phyloP scores from a whole-genome alignment of 495 filamentous ascomycete genomes.

The Talaromyces nanjingensis region DNA sequence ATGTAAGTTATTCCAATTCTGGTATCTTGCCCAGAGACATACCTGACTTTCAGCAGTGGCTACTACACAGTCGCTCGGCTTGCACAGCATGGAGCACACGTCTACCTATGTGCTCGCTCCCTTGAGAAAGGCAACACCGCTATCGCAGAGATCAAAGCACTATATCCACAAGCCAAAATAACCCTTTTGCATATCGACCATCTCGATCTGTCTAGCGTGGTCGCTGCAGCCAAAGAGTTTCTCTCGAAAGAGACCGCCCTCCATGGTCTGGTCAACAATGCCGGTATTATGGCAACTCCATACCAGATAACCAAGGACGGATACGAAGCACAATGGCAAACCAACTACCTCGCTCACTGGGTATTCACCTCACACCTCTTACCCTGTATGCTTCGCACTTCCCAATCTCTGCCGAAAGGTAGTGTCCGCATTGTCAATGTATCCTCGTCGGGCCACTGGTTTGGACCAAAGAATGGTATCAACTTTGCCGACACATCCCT shows the following conservation, averaged over 20 bases:
- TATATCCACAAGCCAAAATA: slow-evolving; percentile 24
- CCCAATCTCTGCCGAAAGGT: slow-evolving; percentile 16
- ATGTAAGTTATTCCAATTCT: slow-evolving; percentile 23
- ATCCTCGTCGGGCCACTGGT: slow-evolving; percentile 26
- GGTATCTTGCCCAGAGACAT: background rate
- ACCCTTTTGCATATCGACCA: slow-evolving; percentile 39
- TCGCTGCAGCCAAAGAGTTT: slow-evolving; percentile 20
- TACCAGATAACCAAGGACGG: slow-evolving; percentile 20
- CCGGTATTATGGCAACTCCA: slow-evolving; percentile 49
- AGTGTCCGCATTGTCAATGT: slow-evolving; percentile 35
- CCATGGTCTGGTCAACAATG: slow-evolving; percentile 55
- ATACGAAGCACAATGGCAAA: slow-evolving; percentile 28
- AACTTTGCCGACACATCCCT: slow-evolving; percentile 21
- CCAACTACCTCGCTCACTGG: slow-evolving; percentile 39
- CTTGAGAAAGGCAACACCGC: slow-evolving; percentile 25
- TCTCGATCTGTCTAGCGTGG: slow-evolving; percentile 25
- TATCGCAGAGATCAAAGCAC: slow-evolving; percentile 29
- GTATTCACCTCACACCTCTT: slow-evolving; percentile 34
- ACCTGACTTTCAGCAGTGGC: slow-evolving; percentile 11
- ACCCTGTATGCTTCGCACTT: slow-evolving; percentile 23
- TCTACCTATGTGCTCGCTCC: slow-evolving; percentile 35
- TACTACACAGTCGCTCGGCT: slow-evolving; percentile 31
- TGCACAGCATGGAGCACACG: slow-evolving; percentile 31
- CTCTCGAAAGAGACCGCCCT: slow-evolving; percentile 18
- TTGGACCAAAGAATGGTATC: slow-evolving; percentile 26